phyloP scores from a whole-genome alignment of 352 stramenopile genomes.

The Globisporangium iwayamae region DNA sequence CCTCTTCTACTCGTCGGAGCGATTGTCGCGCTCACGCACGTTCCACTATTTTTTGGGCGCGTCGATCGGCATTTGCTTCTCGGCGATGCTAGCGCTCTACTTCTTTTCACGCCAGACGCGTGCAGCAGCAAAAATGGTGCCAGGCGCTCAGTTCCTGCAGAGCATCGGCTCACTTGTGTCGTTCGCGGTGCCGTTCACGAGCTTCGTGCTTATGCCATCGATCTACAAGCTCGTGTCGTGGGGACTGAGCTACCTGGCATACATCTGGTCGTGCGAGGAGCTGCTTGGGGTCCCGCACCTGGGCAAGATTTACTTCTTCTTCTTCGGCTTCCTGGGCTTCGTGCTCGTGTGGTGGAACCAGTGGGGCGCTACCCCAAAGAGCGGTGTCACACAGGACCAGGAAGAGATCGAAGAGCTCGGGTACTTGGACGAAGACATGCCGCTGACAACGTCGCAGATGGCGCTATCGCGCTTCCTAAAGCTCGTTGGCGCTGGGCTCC shows the following conservation, averaged over 20 bases:
- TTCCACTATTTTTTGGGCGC: conserved; percentile 82
- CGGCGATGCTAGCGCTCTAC: conserved; percentile 70
- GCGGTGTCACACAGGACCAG: conserved; percentile 41
- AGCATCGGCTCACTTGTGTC: conserved; percentile 64
- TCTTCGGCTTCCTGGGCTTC: conserved; percentile 70
- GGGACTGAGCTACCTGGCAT: conserved; percentile 50
- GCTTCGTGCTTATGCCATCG: conserved; percentile 74
- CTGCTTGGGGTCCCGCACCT: conserved; percentile 76
- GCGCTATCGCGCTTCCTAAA: conserved; percentile 57
- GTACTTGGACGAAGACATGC: conserved; percentile 59
- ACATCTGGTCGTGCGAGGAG: conserved; percentile 68
- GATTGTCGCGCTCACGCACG: conserved; percentile 59
- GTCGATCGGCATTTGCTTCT: conserved; percentile 70
- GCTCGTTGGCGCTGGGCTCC: conserved; percentile 52
- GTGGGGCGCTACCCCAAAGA: conserved; percentile 59
- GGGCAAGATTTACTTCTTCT: conserved; percentile 84
- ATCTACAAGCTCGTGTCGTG: conserved; percentile 63
- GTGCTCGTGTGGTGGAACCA: conserved; percentile 86
- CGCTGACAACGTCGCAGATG: conserved; percentile 60
- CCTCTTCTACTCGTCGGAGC: conserved; percentile 64
- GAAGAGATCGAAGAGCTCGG: conserved; percentile 71
- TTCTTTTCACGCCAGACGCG: conserved; percentile 76
- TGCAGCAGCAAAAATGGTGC: conserved; percentile 64
- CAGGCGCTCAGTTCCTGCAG: conserved; percentile 64
- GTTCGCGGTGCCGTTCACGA: conserved; percentile 68